Conservation (phyloP, 1,284 basidiomycete genomes). For the Tilletiopsis washingtonensis region DNA sequence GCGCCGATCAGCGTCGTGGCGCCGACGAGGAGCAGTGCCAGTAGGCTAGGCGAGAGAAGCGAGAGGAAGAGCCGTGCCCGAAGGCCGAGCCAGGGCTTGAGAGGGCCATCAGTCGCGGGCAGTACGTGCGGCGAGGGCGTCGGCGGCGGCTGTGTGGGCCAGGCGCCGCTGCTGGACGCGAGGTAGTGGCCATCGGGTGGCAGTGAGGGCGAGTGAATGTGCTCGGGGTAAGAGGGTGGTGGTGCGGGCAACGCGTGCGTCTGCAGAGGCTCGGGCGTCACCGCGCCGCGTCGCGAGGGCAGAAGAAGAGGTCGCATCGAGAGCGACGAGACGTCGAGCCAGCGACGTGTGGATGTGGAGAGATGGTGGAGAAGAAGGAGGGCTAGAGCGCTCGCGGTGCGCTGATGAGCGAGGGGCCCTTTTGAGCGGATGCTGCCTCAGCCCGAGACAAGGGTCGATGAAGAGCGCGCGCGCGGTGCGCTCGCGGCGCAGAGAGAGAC, state of each 20-base stretch:
- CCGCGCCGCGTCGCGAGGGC: background rate
- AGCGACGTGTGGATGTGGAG: too few relatives aligned
- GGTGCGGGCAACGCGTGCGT: background rate
- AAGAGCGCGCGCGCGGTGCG: too few relatives aligned
- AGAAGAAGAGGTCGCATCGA: background rate
- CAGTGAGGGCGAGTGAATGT: background rate
- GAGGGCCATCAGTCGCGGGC: background rate
- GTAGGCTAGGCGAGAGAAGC: slow-evolving; percentile 60
- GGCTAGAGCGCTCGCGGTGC: too few relatives aligned
- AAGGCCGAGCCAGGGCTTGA: slow-evolving; percentile 68
- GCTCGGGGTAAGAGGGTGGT: background rate
- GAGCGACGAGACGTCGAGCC: too few relatives aligned
- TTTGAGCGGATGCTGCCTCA: too few relatives aligned
- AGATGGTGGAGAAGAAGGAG: too few relatives aligned
- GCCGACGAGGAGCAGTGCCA: slow-evolving; percentile 77
- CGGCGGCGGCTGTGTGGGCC: background rate
- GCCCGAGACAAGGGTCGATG: too few relatives aligned
- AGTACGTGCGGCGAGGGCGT: background rate
- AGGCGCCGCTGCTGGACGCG: background rate
- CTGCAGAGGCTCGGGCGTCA: background rate
- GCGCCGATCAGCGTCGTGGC: slow-evolving; percentile 70
- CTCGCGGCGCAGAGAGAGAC: too few relatives aligned
- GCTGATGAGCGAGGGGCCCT: too few relatives aligned
- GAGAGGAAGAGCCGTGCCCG: slow-evolving; percentile 71
- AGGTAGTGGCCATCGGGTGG: background rate